Base-by-base conservation (phyloP, 139 green algal genomes). In the Gonium pectorale region DNA sequence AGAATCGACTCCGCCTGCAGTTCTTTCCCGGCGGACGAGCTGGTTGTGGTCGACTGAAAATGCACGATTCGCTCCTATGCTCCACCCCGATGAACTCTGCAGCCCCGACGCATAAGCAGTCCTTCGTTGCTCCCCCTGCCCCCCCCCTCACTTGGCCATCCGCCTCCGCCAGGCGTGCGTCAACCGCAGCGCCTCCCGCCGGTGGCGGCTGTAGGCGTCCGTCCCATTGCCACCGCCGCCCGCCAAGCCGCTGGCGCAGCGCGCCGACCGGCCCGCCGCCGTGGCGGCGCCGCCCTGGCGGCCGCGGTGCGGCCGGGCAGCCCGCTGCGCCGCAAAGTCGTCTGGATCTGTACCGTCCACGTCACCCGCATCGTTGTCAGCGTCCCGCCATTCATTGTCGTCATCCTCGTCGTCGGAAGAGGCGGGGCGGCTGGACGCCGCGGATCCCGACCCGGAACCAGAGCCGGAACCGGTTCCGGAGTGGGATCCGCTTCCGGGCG, bases 131-230 rank as follows among this genome's bases (percentile, higher is more conserved):
- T 17, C 2, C 22, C 22, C 38, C 3, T 38, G 33, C 4, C 66
- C 22, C 66, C 5, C 38, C 8, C 17, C 66, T 2, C 38, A 71
- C 72, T 38, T 80, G 38, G 27, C 49, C 59, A 82, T 82, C 59
- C 27, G 24, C 43, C 71, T 82, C 7, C 75, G 40, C 75, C 75
- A 82, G 37, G 59, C 17, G 59, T 82, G 75, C 3, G 75, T 82
- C 17, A 82, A 38, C 40, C 52, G 52, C 8, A 72, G 38, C 33
- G 75, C 75, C n/a, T 49, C 27, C 1, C 31, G 40, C 15, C 75
- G 75, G 41, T 82, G 75, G 3, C 41, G 59, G 24, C n/a, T 31
- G 40, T 82, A 82, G 40, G 40, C 75, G 59, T 82, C 75, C 60
- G n/a, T 4, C 11, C 60, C 1, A n/a, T 31, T 4, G 9, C 60